These are phyloP conservation scores for Ammopiptanthus mongolicus DNA, from an alignment of 306 rosid species.

Conservation along the genomic window DNA sequence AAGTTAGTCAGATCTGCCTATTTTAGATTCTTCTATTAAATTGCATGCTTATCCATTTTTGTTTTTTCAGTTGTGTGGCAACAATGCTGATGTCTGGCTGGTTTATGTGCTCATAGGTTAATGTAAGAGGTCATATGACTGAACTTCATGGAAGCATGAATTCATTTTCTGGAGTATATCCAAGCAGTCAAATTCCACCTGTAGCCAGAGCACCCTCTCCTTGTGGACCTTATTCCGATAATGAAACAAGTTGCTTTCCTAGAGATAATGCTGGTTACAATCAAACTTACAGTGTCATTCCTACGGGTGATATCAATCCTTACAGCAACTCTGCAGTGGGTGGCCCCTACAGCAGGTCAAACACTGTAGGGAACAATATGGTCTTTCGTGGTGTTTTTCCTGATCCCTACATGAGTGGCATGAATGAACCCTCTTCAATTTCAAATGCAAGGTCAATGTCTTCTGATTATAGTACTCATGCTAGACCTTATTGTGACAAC, in stretches of 20 bases:
- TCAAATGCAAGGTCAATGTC: slow-evolving; percentile 1
- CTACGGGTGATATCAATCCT: neutral
- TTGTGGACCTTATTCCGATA: slow-evolving; percentile 7
- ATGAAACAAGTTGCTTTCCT: neutral
- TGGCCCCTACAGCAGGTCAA: slow-evolving; percentile 14
- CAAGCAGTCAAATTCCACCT: slow-evolving; percentile 21
- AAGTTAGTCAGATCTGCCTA: slow-evolving; percentile 28
- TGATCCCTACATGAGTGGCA: slow-evolving; percentile 15
- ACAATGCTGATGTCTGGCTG: neutral
- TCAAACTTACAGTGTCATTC: slow-evolving; percentile 10
- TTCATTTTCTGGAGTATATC: slow-evolving; percentile 28
- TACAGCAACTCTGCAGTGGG: neutral
- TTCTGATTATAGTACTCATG: neutral
- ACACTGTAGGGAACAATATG: neutral
- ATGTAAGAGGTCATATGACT: neutral
- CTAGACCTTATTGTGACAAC: slow-evolving; percentile 1
- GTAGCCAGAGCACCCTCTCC: slow-evolving; percentile 4
- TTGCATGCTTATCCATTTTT: neutral
- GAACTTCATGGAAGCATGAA: slow-evolving; percentile 13
- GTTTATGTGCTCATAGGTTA: slow-evolving; percentile 22
- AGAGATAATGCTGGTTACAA: slow-evolving; percentile 14
- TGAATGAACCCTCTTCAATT: slow-evolving; percentile 19
- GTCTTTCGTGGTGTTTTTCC: neutral
- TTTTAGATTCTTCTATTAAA: neutral
- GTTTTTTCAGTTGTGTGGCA: neutral